Percentiles rank a stretch among this genome's conserved stretches.
These are phyloP conservation scores for Phytophthora colocasiae DNA, from an alignment of 352 stramenopile species.

Conservation along the genomic window DNA sequence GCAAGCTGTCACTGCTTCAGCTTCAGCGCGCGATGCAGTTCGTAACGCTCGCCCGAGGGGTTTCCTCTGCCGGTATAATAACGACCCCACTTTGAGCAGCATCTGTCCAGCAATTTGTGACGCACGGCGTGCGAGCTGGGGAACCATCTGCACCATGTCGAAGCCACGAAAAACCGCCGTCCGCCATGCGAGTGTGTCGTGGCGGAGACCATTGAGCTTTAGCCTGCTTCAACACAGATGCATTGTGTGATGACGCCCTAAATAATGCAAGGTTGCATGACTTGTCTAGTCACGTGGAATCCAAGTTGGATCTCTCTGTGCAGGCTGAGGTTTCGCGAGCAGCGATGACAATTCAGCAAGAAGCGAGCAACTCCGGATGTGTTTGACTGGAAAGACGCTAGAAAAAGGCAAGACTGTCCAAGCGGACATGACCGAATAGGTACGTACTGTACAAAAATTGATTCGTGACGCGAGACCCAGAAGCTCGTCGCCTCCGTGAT, in stretches of 20 bases:
- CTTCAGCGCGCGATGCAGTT: constrained; percentile 5
- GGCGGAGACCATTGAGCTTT: neutral
- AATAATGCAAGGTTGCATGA: neutral
- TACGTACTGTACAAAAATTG: constrained; percentile 3
- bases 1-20: constrained; percentile 10
- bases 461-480: neutral
- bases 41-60: constrained; percentile 22
- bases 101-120: too few species aligned
- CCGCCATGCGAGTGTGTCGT: neutral
- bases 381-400: constrained; percentile 25
- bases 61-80: constrained; percentile 9
- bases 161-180: constrained; percentile 14
- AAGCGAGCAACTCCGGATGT: neutral
- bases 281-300: too few species aligned
- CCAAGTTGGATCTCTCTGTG: too few species aligned
- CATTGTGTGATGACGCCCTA: neutral
- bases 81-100: too few species aligned
- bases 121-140: neutral
- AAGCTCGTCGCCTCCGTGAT: neutral
- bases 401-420: constrained; percentile 23
- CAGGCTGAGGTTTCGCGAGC: neutral
- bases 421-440: neutral
- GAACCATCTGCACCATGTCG: constrained; percentile 8
- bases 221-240: neutral
- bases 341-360: constrained; percentile 3